Base-by-base conservation (phyloP, 1,284 basidiomycete species). In the Leccinum griseonigrum region DNA sequence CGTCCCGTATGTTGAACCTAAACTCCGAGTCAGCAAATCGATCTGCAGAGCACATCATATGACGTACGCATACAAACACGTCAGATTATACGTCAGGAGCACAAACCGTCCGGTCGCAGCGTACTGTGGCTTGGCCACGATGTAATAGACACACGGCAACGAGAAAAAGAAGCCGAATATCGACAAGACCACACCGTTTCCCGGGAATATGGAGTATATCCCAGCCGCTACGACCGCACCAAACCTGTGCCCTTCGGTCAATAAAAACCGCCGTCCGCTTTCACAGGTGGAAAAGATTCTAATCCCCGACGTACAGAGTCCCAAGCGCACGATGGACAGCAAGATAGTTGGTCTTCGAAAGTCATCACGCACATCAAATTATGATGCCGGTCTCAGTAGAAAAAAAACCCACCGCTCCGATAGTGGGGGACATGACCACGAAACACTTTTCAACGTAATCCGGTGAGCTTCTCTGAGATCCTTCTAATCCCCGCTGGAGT, bases 91-190 rank as follows among this genome's bases (percentile, higher is more conserved):
- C 4, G 91, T 92, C 56, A 96, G 77, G 31, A 97, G 81, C n/a
- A 94, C 88, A 75, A 97, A 96, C 29, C 95, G 84, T 2, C 91
- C 90, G 1, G 91, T 87, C 48, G 91, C 87, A 10, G 90, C 85
- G 67, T 92, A 93, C 63, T 87, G 79, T 0, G 94, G 94, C 66
- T 86, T 87, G 0, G 87, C 85, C 14, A 95, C 82, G 67, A 96
- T 95, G 71, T 90, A 88, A 75, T 93, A 95, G 78, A 97, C 98
- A 75, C 96, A 98, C 3, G 96, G 96, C 3, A 97, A 79, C 1
- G 94, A 95, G 74, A 94, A 97, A 65, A 97, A 79, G 72, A 94
- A 91, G 0, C 97, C 96, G 64, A 95, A 90, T 46, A 93, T 77
- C 1, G 94, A 86, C 14, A 98, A 81, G 1, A 88, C 79, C 36